phyloP scores from a whole-genome alignment of 106 monocot species.

The Phalaenopsis aphrodite region DNA sequence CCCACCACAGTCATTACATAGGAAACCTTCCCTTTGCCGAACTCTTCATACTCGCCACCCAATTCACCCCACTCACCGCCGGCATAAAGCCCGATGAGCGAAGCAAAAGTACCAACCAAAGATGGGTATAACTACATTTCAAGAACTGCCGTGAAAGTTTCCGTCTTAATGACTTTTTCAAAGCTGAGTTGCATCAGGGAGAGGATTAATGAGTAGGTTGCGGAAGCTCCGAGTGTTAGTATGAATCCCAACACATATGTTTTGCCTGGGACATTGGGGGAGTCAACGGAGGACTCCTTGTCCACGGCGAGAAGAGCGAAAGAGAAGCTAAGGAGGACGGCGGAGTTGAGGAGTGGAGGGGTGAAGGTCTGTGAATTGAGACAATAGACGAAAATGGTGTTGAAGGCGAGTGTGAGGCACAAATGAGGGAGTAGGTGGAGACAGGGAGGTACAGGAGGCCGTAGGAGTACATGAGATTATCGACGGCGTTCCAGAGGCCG shows the following conservation, averaged over 20 bases:
- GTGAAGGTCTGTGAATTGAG: slow-evolving; percentile 38
- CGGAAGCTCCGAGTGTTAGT: slow-evolving; percentile 30
- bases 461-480: slow-evolving; percentile 56
- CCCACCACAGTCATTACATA: slow-evolving; percentile 28
- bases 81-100: slow-evolving; percentile 23
- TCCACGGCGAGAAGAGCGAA: slow-evolving; percentile 34
- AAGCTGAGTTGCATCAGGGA: slow-evolving; percentile 31
- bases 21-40: slow-evolving; percentile 11
- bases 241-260: slow-evolving; percentile 21
- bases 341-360: slow-evolving; percentile 37
- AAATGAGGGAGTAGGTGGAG: slow-evolving; percentile 52
- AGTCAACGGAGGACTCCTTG: not conserved
- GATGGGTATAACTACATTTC: slow-evolving; percentile 13
- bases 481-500: slow-evolving; percentile 25
- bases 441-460: slow-evolving; percentile 50
- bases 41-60: slow-evolving; percentile 9
- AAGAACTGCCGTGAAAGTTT: slow-evolving; percentile 10
- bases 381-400: slow-evolving; percentile 44
- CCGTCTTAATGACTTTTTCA: slow-evolving; percentile 20
- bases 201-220: slow-evolving; percentile 28
- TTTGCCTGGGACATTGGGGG: not conserved
- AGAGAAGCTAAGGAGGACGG: slow-evolving; percentile 49
- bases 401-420: slow-evolving; percentile 47
- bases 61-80: slow-evolving; percentile 26
- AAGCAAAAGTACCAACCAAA: not conserved